These are phyloP conservation scores for Juncus effusus DNA, from an alignment of 176 grass and related monocot genomes.

Conservation along the genomic window DNA sequence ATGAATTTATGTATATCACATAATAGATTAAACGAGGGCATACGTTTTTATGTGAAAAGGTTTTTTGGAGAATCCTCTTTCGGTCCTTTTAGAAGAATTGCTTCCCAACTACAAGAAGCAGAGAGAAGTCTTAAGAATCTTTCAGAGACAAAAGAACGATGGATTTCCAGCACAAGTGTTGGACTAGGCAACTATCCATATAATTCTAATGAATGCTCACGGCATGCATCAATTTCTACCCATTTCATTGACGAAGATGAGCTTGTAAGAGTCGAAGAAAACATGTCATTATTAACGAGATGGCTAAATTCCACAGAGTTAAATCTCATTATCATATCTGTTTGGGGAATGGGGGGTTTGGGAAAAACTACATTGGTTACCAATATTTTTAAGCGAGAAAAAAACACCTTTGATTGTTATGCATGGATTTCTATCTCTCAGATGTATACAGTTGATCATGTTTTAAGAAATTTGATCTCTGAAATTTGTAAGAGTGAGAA, in stretches of 20 bases:
- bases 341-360: constrained; percentile 49
- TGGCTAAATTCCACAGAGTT: constrained; percentile 15
- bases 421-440: constrained; percentile 35
- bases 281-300: neutral
- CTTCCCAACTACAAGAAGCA: neutral
- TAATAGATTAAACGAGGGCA: neutral
- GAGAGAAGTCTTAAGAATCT: constrained; percentile 15
- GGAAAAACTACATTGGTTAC: constrained; percentile 54
- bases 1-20: constrained; percentile 27
- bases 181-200: neutral
- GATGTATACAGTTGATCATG: constrained; percentile 1
- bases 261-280: constrained; percentile 29
- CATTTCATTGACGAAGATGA: constrained; percentile 30
- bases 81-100: constrained; percentile 22
- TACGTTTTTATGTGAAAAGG: neutral
- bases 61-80: constrained; percentile 8
- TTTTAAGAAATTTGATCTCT: constrained; percentile 25
- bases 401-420: constrained; percentile 12
- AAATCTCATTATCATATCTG: constrained; percentile 14
- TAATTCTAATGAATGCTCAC: neutral
- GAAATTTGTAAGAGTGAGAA: constrained; percentile 21
- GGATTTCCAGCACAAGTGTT: neutral
- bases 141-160: neutral
- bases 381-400: constrained; percentile 30
- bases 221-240: neutral